A percentile compares a stretch with the other conserved stretches of the same genome.
Evolutionary conservation across 148 eudicot species (phyloP).

Genomic region (Rhododendron simsii): DNA sequence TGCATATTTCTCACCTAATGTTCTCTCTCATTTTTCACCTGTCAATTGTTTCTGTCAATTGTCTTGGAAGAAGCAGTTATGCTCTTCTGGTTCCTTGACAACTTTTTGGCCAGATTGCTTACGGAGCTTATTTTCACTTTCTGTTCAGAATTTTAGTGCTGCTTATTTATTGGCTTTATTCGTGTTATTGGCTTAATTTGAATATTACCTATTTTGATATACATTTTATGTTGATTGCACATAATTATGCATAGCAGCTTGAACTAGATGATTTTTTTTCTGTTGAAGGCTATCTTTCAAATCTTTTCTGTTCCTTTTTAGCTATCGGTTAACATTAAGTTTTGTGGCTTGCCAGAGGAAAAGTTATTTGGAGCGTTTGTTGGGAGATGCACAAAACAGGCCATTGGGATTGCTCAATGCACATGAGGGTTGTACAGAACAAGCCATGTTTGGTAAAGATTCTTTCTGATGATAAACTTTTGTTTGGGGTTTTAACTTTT

Average conservation of each 20-base stretch:
- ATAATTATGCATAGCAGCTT: neutral
- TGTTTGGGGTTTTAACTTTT: neutral
- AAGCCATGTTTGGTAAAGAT: constrained; percentile 19
- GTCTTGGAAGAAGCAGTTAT: neutral
- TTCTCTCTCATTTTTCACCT: neutral
- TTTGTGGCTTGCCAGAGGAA: constrained; percentile 39
- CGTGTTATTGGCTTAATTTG: neutral
- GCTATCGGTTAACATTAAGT: neutral
- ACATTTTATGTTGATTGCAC: neutral
- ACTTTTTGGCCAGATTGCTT: neutral
- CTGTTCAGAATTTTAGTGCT: neutral
- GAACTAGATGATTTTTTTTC: neutral
- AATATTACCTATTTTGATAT: neutral
- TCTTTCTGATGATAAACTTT: neutral
- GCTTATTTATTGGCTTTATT: neutral
- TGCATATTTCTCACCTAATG: neutral
- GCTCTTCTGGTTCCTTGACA: constrained; percentile 4
- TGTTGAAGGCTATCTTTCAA: neutral
- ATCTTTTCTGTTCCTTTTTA: neutral
- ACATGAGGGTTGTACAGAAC: constrained; percentile 18
- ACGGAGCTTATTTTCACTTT: neutral
- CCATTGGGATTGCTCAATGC: constrained; percentile 19
- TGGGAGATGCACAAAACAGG: constrained; percentile 24
- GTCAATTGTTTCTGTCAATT: neutral
- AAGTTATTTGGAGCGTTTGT: constrained; percentile 34